Base-by-base conservation (phyloP, 345 rosid species). In the Rhodamnia argentea region DNA sequence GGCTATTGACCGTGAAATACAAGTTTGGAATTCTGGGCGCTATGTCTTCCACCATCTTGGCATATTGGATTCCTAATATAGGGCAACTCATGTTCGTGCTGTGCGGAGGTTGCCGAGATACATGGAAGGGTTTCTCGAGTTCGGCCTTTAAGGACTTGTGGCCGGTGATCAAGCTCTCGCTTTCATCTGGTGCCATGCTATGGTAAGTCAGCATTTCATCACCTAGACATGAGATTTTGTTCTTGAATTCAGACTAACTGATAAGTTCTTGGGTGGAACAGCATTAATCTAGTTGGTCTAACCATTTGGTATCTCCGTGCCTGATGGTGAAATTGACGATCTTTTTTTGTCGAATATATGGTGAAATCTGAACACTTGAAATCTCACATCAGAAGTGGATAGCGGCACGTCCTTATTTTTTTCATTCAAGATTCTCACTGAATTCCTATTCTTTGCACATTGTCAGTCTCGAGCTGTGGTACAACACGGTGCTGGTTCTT, bases 181-280 rank as follows among this genome's bases (percentile, higher is more conserved):
- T 94, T 86, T 92, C 98, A 11, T 95, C 98, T 51, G 98, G 98
- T 50, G 94, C 87, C 32, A 96, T 96, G 98, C 89, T 96, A 74
- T 96, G 98, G 98, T 96, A 87, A 91, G 87, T 53, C 62, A 16
- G 10, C 23, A n/a, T 15, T 29, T n/a, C 52, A 51, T 83, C n/a
- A 7, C 42, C 6, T 1, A 32, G 42, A 32, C 57, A 51, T 29
- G 2, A 18, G 47, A 53, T 53, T 51, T 14, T 5, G 37, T 47
- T 22, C 26, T 53, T 18, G 47, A 51, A 83, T 53, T 20, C 59
- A 51, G 37, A 83, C 26, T 42, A 29, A 22, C 27, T 51, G 64
- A n/a, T 82, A 64, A 32, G 24, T 64, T 64, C 29, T 0, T 16
- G 44, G 10, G 76, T 8, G 11, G 11, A 64, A 32, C 76, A 64